Evolutionary conservation across 2,329 filamentous ascomycete species (phyloP).

Genomic region (Hymenoscyphus repandus): DNA sequence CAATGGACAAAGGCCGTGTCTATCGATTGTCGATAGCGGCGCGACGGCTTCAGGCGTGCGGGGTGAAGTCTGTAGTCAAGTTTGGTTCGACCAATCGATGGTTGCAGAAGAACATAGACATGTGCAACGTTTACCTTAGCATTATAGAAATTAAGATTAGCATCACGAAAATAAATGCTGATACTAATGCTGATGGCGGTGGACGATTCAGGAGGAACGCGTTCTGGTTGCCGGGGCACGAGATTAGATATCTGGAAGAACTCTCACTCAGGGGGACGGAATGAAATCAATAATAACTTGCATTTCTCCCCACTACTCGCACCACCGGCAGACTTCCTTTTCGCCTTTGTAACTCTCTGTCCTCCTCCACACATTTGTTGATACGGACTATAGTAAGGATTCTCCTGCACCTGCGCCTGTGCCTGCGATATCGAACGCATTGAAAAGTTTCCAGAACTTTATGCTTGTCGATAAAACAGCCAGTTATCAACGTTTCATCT

Average conservation of each 20-base stretch:
- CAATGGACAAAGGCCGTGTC: no score
- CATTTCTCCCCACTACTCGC: neutral
- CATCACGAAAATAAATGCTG: no score
- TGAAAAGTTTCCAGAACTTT: constrained; percentile 10
- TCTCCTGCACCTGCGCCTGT: no score
- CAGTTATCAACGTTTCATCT: constrained; percentile 18
- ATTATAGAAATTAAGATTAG: no score
- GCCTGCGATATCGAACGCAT: neutral
- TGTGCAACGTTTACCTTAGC: no score
- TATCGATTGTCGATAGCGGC: no score
- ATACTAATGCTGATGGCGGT: no score
- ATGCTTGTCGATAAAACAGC: constrained; percentile 17
- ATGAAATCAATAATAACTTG: neutral
- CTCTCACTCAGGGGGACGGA: neutral
- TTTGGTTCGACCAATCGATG: no score
- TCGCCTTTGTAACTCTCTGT: neutral
- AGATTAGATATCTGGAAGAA: neutral
- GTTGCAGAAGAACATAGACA: no score
- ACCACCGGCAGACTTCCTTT: neutral
- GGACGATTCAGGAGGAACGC: neutral
- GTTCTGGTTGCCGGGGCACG: constrained; percentile 2
- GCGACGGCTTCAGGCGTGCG: no score
- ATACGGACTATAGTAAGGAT: no score
- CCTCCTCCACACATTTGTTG: neutral
- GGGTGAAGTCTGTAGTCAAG: no score